Conservation (phyloP, 495 filamentous ascomycete species). For the Hypoxylon lienhwacheense region DNA sequence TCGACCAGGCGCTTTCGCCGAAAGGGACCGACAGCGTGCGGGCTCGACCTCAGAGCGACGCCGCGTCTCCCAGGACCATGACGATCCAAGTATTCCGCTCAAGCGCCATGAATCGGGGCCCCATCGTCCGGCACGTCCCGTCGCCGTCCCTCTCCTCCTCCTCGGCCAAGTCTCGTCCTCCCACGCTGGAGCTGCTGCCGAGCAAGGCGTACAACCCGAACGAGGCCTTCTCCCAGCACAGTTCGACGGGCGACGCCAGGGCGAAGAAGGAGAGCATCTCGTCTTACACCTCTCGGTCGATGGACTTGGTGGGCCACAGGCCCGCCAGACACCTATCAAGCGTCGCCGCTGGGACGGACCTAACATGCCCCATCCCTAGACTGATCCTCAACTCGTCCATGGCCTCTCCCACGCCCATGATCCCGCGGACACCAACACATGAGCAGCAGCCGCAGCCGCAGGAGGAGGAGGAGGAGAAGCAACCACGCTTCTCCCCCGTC, state of each 20-base stretch:
- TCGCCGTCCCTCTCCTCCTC: too few species aligned
- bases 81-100: conserved; percentile 8
- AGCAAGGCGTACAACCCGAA: neutral
- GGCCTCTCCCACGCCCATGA: conserved; percentile 6
- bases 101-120: conserved; percentile 1
- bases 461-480: too few species aligned
- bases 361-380: too few species aligned
- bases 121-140: conserved; percentile 10
- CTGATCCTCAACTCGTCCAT: conserved; percentile 16
- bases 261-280: too few species aligned
- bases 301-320: too few species aligned
- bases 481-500: conserved; percentile 1
- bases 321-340: too few species aligned
- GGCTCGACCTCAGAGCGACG: neutral
- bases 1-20: neutral
- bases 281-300: too few species aligned
- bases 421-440: neutral
- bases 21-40: neutral
- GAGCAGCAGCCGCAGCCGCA: too few species aligned
- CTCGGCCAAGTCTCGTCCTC: neutral
- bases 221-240: neutral
- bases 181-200: neutral
- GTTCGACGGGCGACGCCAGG: too few species aligned
- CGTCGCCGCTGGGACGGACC: too few species aligned
- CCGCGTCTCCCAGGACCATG: neutral